phyloP scores from a whole-genome alignment of 495 filamentous ascomycete species.

The Daldinia vernicosa region DNA sequence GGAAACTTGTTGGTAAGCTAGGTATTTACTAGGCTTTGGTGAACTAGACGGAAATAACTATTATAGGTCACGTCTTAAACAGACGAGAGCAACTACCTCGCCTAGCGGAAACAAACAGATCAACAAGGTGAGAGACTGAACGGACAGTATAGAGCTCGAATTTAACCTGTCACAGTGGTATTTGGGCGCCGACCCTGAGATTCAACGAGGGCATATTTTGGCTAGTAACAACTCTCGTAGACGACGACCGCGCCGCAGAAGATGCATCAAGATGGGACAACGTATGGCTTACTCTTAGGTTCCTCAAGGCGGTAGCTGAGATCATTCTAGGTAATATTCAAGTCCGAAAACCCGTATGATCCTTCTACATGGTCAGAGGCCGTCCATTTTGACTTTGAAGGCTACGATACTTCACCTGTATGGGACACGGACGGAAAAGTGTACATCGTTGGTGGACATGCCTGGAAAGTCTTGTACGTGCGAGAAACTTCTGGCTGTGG shows the following conservation, averaged over 20 bases:
- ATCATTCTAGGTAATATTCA: constrained; percentile 51
- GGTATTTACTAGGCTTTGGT: background rate
- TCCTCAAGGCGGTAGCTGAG: background rate
- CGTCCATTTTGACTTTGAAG: constrained; percentile 53
- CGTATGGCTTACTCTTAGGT: constrained; percentile 14
- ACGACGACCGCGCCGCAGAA: constrained; percentile 48
- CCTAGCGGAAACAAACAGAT: constrained; percentile 55
- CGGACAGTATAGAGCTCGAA: background rate
- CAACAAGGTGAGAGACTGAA: constrained; percentile 46
- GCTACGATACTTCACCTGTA: constrained; percentile 56
- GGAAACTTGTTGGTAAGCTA: constrained; percentile 56
- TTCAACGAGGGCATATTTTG: constrained; percentile 52
- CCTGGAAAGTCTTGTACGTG: constrained; percentile 53
- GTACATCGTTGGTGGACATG: constrained; percentile 57
- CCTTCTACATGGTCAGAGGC: constrained; percentile 50
- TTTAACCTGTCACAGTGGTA: constrained; percentile 43
- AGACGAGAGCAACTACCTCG: constrained; percentile 52
- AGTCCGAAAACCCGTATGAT: constrained; percentile 48
- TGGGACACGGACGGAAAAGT: constrained; percentile 62
- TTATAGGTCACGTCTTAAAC: constrained; percentile 52
- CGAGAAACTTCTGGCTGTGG: background rate
- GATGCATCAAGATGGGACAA: constrained; percentile 56
- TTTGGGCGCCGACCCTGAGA: constrained; percentile 55
- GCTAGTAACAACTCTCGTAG: constrained; percentile 55
- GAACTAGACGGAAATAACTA: constrained; percentile 1